Conservation (phyloP, 352 stramenopile species). For the Globisporangium recalcitrans region DNA sequence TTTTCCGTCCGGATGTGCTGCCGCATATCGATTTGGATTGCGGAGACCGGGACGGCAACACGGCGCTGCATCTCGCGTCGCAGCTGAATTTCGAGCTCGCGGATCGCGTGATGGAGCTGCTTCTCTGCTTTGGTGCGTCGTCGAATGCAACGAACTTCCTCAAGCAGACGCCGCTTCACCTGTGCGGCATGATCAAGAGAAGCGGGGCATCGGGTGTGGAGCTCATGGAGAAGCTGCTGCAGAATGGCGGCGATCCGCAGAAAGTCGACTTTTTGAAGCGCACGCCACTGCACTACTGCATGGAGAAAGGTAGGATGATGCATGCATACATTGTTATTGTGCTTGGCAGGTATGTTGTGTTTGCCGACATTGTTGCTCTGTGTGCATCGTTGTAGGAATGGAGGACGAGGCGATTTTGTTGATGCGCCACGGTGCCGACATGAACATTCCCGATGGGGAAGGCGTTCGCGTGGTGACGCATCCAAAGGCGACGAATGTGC, state of each 20-base stretch:
- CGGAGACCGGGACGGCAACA: constrained; percentile 67
- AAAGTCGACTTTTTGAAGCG: constrained; percentile 68
- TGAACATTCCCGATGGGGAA: constrained; percentile 64
- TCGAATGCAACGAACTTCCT: constrained; percentile 59
- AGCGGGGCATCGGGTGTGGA: constrained; percentile 31
- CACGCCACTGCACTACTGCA: constrained; percentile 68
- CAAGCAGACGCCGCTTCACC: constrained; percentile 69
- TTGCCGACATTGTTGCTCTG: constrained; percentile 8
- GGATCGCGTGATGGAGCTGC: constrained; percentile 59
- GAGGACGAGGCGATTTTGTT: constrained; percentile 53
- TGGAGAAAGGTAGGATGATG: constrained; percentile 58
- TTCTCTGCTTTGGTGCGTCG: constrained; percentile 64
- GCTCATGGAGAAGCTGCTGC: constrained; percentile 59
- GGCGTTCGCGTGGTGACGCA: constrained; percentile 48
- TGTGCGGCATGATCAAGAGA: constrained; percentile 68
- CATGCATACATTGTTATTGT: neutral
- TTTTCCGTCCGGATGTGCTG: constrained; percentile 73
- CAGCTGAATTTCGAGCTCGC: constrained; percentile 58
- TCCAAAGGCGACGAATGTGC: constrained; percentile 55
- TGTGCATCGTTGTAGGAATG: constrained; percentile 34
- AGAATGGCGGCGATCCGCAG: constrained; percentile 46
- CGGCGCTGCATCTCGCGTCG: constrained; percentile 54
- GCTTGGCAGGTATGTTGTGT: neutral
- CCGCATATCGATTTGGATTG: constrained; percentile 59
- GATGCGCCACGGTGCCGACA: constrained; percentile 59